These are phyloP conservation scores for Fistulinella prunicolor DNA, from an alignment of 768 basidiomycete species.

Conservation along the genomic window DNA sequence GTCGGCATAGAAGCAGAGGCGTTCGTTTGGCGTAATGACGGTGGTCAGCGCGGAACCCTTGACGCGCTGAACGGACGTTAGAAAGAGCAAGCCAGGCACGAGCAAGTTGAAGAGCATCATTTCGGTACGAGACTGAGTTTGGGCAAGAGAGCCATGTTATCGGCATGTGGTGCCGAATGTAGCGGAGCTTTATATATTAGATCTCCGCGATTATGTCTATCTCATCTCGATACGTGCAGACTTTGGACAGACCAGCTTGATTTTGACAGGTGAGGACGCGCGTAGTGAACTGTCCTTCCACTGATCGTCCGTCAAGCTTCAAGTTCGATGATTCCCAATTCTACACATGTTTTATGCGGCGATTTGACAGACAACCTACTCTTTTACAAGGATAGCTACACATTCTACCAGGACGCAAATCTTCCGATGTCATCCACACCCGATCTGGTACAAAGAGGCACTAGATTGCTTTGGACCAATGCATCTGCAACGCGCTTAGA, in stretches of 20 bases:
- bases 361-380: constrained; percentile 10
- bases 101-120: constrained; percentile 27
- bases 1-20: constrained; percentile 92
- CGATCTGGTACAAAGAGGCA: constrained; percentile 1
- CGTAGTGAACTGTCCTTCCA: background rate
- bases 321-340: background rate
- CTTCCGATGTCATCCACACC: constrained; percentile 14
- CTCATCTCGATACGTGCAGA: no score
- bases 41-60: constrained; percentile 76
- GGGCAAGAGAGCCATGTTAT: background rate
- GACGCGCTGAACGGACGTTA: constrained; percentile 32
- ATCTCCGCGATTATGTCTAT: constrained; percentile 5
- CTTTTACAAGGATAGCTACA: constrained; percentile 4
- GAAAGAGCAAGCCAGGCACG: constrained; percentile 24
- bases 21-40: constrained; percentile 70
- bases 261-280: constrained; percentile 19
- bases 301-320: constrained; percentile 4
- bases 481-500: background rate
- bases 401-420: constrained; percentile 8
- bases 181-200: constrained; percentile 15
- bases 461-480: background rate
- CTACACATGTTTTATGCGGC: constrained; percentile 2
- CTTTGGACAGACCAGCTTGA: constrained; percentile 1
- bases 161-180: constrained; percentile 24
- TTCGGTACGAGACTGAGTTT: background rate